Evolutionary conservation across 2,329 filamentous ascomycete genomes (phyloP), one percentile per base, ranked within the genome.

Genomic region (Epicoccum nigrum): DNA sequence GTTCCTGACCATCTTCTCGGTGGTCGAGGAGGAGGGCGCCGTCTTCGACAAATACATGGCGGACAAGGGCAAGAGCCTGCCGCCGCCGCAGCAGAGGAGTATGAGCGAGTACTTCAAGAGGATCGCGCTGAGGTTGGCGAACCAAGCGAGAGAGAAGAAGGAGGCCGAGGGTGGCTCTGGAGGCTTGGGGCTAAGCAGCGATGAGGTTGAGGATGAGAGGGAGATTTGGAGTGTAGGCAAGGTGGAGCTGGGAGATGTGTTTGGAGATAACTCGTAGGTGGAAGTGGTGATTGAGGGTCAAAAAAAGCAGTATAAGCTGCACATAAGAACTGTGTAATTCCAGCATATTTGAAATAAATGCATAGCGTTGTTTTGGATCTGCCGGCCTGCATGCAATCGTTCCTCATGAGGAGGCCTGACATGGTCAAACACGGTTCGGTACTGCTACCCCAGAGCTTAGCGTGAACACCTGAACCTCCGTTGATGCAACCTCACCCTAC

Each of bases 71-170:
- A 83, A 83, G 42, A 83, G 85, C 3, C 74, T 97, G 52, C 81
- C 86, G 7, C 76, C 89, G 0, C 87, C 84, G 32, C 86, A 86
- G 15, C 94, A 95, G 81, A 83, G 93, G 62, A 92, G 88, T 72
- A 97, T 99, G 88, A 83, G 87, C 52, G 94, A 99, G 73, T 99
- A 99, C 77, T 97, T 97, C 78, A 96, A 96, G 81, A 82, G 94
- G 33, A 90, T 99, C 58, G 91, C 91, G 1, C 74, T 93, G 66
- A 84, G 92, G 62, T 77, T 97, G 16, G 93, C 89, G n/a, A 83
- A 80, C 15, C 94, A 97, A 72, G 92, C 90, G 1, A 83, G 91
- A 56, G 94, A 99, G 77, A 83, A 94, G 63, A 89, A 85, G 67
- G 92, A 96, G 62, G 94, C 94, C 0, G 92, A 97, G 71, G 93